Conservation (phyloP, 1,139 yeast species). For the Hansenula anomala region DNA sequence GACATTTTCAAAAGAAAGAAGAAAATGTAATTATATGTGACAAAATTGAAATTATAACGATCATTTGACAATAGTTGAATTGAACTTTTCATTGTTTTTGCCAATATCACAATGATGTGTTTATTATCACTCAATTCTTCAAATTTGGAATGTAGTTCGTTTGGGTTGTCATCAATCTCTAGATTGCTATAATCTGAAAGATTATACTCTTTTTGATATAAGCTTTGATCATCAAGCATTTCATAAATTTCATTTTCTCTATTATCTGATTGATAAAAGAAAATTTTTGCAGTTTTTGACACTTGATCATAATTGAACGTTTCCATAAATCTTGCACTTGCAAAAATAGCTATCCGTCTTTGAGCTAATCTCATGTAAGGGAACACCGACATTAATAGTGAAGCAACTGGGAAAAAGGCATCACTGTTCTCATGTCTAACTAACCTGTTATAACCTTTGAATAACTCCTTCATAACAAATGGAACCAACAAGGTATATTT, state of each 20-base stretch:
- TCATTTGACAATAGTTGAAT: neutral
- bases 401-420: neutral
- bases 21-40: neutral
- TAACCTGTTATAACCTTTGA: neutral
- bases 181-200: neutral
- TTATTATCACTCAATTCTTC: neutral
- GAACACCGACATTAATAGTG: neutral
- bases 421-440: neutral
- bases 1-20: neutral
- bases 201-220: neutral
- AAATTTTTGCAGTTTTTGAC: neutral
- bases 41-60: neutral
- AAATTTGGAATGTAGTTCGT: neutral
- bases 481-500: neutral
- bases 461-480: neutral
- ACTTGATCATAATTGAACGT: neutral
- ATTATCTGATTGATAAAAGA: neutral
- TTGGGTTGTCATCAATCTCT: neutral
- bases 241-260: neutral
- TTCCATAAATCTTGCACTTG: neutral
- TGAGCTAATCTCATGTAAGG: neutral
- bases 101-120: neutral
- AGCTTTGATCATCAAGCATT: neutral
- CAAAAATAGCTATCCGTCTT: neutral
- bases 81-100: neutral